Conservation (phyloP, 306 rosid genomes). For the Styphnolobium japonicum region DNA sequence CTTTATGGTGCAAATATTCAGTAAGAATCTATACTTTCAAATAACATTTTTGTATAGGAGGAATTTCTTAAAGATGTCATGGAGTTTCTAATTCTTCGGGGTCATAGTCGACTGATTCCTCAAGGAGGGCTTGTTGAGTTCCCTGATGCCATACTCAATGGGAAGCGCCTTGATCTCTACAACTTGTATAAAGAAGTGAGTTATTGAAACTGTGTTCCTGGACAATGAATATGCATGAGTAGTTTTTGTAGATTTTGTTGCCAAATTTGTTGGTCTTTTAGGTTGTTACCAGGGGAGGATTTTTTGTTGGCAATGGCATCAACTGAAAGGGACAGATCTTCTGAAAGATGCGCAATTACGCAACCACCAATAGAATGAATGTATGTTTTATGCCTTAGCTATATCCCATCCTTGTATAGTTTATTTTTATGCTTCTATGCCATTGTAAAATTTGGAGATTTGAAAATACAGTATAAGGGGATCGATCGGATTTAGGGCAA, state of each 20-base stretch:
- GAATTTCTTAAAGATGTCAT: constrained; percentile 95
- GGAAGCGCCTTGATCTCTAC: constrained; percentile 96
- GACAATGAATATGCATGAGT: background rate
- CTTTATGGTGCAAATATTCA: constrained; percentile 13
- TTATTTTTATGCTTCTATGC: constrained; percentile 5
- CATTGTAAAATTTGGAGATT: background rate
- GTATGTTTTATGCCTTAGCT: constrained; percentile 47
- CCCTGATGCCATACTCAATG: constrained; percentile 98
- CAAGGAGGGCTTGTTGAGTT: constrained; percentile 91
- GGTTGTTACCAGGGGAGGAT: constrained; percentile 99
- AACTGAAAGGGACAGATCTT: constrained; percentile 99
- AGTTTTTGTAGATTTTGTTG: background rate
- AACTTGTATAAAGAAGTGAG: constrained; percentile 95
- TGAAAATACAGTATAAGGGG: background rate
- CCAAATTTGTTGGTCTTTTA: constrained; percentile 34
- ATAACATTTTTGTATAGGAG: constrained; percentile 48
- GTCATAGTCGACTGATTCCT: constrained; percentile 87
- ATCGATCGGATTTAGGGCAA: no score
- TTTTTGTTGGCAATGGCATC: constrained; percentile 98
- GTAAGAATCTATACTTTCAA: background rate
- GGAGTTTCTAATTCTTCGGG: constrained; percentile 93
- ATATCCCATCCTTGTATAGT: background rate
- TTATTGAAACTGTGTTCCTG: background rate
- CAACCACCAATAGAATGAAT: constrained; percentile 97
- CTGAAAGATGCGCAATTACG: constrained; percentile 97